Percentiles rank a stretch among this genome's conserved stretches.
Evolutionary conservation across 1,284 basidiomycete species (phyloP).

Genomic region (Austroboletus niveus): DNA sequence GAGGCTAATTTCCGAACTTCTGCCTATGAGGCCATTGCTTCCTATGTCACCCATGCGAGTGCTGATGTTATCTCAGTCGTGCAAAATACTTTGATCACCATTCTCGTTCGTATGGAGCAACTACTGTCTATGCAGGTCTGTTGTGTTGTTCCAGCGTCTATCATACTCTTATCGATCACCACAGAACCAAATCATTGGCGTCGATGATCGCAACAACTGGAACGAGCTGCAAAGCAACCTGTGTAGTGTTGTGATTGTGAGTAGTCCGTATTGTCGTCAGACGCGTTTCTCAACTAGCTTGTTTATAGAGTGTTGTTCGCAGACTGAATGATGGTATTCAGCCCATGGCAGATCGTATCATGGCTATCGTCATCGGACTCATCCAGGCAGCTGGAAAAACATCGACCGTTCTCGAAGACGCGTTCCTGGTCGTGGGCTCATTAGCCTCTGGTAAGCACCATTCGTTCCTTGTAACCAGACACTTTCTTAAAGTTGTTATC

Average conservation of each 20-base stretch:
- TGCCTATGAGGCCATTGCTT: conserved; percentile 94
- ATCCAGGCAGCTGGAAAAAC: conserved; percentile 89
- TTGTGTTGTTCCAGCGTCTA: conserved; percentile 1
- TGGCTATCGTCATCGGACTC: conserved; percentile 88
- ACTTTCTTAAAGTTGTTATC: background rate
- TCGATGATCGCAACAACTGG: conserved; percentile 98
- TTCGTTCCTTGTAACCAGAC: background rate
- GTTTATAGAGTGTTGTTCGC: conserved; percentile 72
- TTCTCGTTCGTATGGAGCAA: conserved; percentile 88
- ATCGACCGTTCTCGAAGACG: conserved; percentile 95
- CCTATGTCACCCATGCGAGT: conserved; percentile 81
- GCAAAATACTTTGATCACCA: conserved; percentile 79
- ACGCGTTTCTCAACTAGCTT: conserved; percentile 2
- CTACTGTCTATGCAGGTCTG: conserved; percentile 76
- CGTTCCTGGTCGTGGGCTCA: conserved; percentile 93
- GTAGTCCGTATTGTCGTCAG: conserved; percentile 21
- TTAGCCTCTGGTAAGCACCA: conserved; percentile 61
- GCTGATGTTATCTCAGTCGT: conserved; percentile 81
- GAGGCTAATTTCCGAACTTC: conserved; percentile 94
- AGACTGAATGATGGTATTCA: conserved; percentile 83
- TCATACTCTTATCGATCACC: conserved; percentile 3
- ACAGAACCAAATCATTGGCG: conserved; percentile 91
- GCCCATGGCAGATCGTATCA: conserved; percentile 91
- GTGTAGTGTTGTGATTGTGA: conserved; percentile 84
- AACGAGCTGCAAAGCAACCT: conserved; percentile 97